phyloP scores from a whole-genome alignment of 805 yeast species.

The Starmerella bombicola region DNA sequence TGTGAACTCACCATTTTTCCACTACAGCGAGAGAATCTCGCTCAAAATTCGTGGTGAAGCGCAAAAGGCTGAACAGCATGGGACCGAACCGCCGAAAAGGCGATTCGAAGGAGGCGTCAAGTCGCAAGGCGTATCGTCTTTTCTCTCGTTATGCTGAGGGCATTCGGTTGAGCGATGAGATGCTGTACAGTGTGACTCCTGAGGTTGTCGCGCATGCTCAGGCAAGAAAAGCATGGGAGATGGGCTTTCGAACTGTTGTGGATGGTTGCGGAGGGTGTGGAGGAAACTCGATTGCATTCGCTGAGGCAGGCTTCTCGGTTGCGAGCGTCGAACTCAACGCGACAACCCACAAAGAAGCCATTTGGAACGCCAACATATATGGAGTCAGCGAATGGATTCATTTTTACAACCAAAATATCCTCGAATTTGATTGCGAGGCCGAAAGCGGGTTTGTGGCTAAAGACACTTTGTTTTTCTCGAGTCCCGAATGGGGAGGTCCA shows the following conservation, averaged over 20 bases:
- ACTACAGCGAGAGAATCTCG: too few species aligned
- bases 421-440: slow-evolving; percentile 22
- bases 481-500: slow-evolving; percentile 27
- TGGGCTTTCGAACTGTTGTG: slow-evolving; percentile 28
- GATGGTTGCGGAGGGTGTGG: slow-evolving; percentile 85
- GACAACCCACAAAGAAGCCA: slow-evolving; percentile 22
- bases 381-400: slow-evolving; percentile 33
- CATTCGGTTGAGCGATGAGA: slow-evolving; percentile 51
- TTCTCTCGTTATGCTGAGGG: slow-evolving; percentile 59
- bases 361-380: slow-evolving; percentile 53
- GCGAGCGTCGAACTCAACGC: slow-evolving; percentile 23
- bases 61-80: too few species aligned
- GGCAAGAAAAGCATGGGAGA: slow-evolving; percentile 20
- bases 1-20: too few species aligned
- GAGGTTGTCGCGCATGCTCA: slow-evolving; percentile 50
- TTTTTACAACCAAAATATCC: slow-evolving; percentile 40
- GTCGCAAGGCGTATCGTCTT: too few species aligned
- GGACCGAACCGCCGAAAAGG: too few species aligned
- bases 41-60: too few species aligned
- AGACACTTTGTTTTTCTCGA: slow-evolving; percentile 16
- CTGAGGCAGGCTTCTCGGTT: slow-evolving; percentile 28
- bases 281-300: slow-evolving; percentile 72
- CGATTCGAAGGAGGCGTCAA: too few species aligned
- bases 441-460: slow-evolving; percentile 10
- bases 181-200: slow-evolving; percentile 85